phyloP scores from a whole-genome alignment of 345 rosid species.

The Rubroshorea leprosula region DNA sequence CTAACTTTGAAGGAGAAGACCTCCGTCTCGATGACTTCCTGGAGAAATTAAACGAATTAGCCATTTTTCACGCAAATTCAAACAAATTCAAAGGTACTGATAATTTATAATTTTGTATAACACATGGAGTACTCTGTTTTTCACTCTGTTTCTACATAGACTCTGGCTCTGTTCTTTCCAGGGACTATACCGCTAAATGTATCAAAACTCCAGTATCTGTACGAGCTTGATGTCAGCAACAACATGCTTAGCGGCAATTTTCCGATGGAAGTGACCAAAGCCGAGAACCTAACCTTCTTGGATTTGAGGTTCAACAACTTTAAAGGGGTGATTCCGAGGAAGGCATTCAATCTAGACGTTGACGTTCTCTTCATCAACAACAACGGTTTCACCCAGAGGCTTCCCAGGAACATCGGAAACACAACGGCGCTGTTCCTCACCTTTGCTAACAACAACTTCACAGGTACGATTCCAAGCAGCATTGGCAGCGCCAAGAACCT shows the following conservation, averaged over 20 bases:
- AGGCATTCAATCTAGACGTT: conserved; percentile 33
- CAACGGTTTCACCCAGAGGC: conserved; percentile 28
- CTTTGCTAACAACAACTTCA: conserved; percentile 46
- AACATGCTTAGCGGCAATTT: conserved; percentile 32
- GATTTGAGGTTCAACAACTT: conserved; percentile 49
- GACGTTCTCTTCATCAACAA: conserved; percentile 57
- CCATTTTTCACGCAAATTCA: conserved; percentile 51
- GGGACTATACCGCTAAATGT: conserved; percentile 4
- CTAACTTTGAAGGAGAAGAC: conserved; percentile 7
- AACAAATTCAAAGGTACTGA: conserved; percentile 25
- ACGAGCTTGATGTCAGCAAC: conserved; percentile 60
- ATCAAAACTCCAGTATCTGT: conserved; percentile 21
- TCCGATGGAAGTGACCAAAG: conserved; percentile 27
- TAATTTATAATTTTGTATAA: too few species aligned
- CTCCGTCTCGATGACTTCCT: conserved; percentile 23
- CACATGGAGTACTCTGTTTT: too few species aligned
- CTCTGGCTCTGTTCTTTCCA: too few species aligned
- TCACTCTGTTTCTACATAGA: too few species aligned
- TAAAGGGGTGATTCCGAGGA: conserved; percentile 28
- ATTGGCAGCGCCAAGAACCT: conserved; percentile 35
- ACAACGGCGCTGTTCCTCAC: conserved; percentile 47
- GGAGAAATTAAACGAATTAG: conserved; percentile 27
- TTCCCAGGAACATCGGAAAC: conserved; percentile 40
- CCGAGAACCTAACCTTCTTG: conserved; percentile 31
- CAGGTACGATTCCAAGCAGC: conserved; percentile 42